phyloP scores from a whole-genome alignment of 2,329 filamentous ascomycete genomes.

The Aureobasidium sp. region DNA sequence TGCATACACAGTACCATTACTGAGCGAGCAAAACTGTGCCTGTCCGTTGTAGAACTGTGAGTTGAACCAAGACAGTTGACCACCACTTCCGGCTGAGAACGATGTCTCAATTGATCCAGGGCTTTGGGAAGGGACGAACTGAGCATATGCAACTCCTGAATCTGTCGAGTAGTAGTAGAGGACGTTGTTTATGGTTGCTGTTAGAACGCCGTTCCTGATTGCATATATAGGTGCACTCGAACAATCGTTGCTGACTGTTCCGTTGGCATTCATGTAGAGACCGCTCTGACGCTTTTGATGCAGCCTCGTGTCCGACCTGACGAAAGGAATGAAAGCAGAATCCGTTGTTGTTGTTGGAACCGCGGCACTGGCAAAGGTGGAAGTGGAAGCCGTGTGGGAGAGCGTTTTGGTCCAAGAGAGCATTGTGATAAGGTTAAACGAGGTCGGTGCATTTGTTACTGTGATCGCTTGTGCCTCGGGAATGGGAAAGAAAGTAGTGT shows the following conservation, averaged over 20 bases:
- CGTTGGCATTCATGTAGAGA: slow-evolving; percentile 20
- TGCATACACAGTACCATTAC: slow-evolving; percentile 24
- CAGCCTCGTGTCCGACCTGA: background rate
- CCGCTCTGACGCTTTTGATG: slow-evolving; percentile 18
- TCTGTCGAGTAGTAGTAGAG: slow-evolving; percentile 23
- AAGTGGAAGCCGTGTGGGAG: background rate
- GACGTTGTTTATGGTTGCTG: slow-evolving; percentile 19
- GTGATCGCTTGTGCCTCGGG: slow-evolving; percentile 18
- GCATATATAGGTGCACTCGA: slow-evolving; percentile 22
- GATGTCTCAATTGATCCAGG: slow-evolving; percentile 21
- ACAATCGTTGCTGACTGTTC: slow-evolving; percentile 25
- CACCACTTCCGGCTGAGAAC: slow-evolving; percentile 18
- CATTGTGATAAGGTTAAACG: slow-evolving; percentile 21
- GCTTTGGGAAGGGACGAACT: slow-evolving; percentile 21
- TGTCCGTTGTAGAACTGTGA: slow-evolving; percentile 21
- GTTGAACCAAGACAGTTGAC: slow-evolving; percentile 22
- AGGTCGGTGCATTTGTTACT: slow-evolving; percentile 24
- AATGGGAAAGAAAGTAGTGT: slow-evolving; percentile 24
- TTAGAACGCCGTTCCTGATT: slow-evolving; percentile 21
- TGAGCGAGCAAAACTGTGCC: slow-evolving; percentile 22
- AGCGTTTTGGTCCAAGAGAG: slow-evolving; percentile 20
- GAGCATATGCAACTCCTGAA: slow-evolving; percentile 17
- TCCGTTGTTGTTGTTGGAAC: background rate
- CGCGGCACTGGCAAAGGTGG: background rate
- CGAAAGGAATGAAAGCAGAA: slow-evolving; percentile 17